Evolutionary conservation across 257 asterid genomes (phyloP).

Genomic region (Perilla frutescens): DNA sequence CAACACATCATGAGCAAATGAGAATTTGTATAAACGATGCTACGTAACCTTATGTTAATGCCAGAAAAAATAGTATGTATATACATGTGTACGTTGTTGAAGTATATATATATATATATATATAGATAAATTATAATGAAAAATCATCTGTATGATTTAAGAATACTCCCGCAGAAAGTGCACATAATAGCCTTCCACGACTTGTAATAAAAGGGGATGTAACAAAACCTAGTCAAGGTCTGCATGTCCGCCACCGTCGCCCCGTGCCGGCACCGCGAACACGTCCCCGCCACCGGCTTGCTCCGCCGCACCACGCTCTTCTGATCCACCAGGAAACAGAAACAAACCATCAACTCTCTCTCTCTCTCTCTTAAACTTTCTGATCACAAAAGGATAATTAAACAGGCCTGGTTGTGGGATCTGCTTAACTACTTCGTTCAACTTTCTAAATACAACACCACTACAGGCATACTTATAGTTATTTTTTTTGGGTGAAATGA

Average conservation of each 20-base stretch:
- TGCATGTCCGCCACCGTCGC: constrained; percentile 81
- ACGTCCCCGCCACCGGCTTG: constrained; percentile 78
- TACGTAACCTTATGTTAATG: no score
- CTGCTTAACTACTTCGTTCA: no score
- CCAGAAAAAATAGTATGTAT: no score
- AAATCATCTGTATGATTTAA: constrained; percentile 47
- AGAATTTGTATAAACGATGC: no score
- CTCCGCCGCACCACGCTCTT: constrained; percentile 57
- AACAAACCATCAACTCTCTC: constrained; percentile 58
- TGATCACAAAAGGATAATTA: no score
- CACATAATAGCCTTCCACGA: constrained; percentile 85
- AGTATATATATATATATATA: no score
- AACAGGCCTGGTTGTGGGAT: no score
- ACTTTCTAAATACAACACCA: not conserved
- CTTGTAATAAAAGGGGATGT: constrained; percentile 66
- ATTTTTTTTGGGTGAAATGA: not conserved
- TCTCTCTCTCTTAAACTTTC: not conserved
- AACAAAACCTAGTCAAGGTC: constrained; percentile 78
- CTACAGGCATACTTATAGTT: not conserved
- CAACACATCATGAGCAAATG: no score
- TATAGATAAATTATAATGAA: no score
- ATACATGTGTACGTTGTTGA: no score
- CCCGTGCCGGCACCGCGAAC: constrained; percentile 73
- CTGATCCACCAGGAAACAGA: constrained; percentile 88
- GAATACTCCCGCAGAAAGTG: constrained; percentile 67